Base-by-base conservation (phyloP, 306 rosid species). In the Vigna radiata region DNA sequence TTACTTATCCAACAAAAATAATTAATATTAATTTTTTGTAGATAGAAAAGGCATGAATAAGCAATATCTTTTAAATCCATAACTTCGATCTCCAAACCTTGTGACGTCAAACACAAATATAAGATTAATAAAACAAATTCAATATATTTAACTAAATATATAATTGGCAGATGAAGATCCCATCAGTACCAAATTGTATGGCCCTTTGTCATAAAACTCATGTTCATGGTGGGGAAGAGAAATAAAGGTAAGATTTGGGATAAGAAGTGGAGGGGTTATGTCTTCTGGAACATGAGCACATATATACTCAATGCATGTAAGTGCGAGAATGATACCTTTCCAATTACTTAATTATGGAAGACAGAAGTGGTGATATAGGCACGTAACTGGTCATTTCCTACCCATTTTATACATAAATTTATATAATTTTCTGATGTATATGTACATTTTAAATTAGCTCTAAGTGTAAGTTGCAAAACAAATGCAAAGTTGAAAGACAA, bases 1-100 rank as follows among this genome's bases (percentile, higher is more conserved):
- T 58, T 75, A 70, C 69, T 58, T 75, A 70, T 77, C 85, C 73
- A 68, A 76, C 55, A 70, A 83, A 53, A 49, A 76, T 55, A 29
- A 29, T 29, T 29, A 29, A 29, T 29, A 3, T 29, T 29, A 29
- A 29, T 4, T 29, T 29, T 29, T 29, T 29, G 31, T 29, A 4
- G 33, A 61, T 77, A 83, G 86, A 85, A 89, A 79, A 79, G 77
- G 77, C 72, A 78, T 67, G 44, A 76, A 81, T 75, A 33, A 41
- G 43, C 14, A 29, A 15, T 54, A 48, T 44, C 55, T 70, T 82
- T 78, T 63, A 76, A 75, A 79, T 84, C 87, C 78, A 83, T 80
- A 76, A 67, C 59, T 77, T 41, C 8, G 54, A 21, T 54, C 47
- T 23, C 19, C 47, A 74, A 77, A 66, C 15, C 60, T 14, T 58